These are phyloP conservation scores for Talaromyces proteolyticus DNA, from an alignment of 495 filamentous ascomycete genomes.

Conservation along the genomic window DNA sequence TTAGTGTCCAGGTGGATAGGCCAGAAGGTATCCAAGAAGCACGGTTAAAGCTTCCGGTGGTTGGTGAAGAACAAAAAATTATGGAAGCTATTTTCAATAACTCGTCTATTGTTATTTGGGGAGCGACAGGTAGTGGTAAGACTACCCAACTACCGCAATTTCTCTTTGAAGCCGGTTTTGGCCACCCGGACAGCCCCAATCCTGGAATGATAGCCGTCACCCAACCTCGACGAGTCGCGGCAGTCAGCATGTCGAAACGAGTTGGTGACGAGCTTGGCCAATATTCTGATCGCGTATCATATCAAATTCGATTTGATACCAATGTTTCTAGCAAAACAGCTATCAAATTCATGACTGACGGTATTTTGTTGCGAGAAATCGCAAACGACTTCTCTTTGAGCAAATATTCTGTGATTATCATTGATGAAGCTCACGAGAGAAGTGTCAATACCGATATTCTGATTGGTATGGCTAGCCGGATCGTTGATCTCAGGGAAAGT, in stretches of 20 bases:
- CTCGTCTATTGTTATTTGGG: constrained; percentile 83
- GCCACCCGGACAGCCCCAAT: constrained; percentile 65
- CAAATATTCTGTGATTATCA: constrained; percentile 92
- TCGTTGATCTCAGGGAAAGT: constrained; percentile 68
- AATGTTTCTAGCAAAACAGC: constrained; percentile 77
- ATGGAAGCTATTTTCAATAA: constrained; percentile 97
- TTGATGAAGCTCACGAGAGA: constrained; percentile 97
- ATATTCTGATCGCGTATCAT: constrained; percentile 63
- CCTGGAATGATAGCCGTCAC: constrained; percentile 94
- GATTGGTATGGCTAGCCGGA: constrained; percentile 91
- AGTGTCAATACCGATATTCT: constrained; percentile 97
- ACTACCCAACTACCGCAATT: constrained; percentile 97
- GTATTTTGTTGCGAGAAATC: constrained; percentile 88
- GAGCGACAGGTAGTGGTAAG: constrained; percentile 93
- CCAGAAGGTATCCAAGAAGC: constrained; percentile 66
- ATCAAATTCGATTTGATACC: constrained; percentile 93
- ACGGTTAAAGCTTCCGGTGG: constrained; percentile 78
- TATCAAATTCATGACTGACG: constrained; percentile 99
- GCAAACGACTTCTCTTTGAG: constrained; percentile 80
- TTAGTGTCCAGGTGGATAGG: constrained; percentile 66
- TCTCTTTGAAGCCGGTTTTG: constrained; percentile 89
- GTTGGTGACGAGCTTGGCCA: constrained; percentile 80
- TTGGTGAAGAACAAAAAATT: constrained; percentile 92
- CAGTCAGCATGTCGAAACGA: constrained; percentile 91
- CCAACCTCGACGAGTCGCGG: constrained; percentile 87